Percentiles rank a stretch among this genome's conserved stretches.
phyloP scores from a whole-genome alignment of 1,284 basidiomycete species.

The Mycosarcoma maydis region DNA sequence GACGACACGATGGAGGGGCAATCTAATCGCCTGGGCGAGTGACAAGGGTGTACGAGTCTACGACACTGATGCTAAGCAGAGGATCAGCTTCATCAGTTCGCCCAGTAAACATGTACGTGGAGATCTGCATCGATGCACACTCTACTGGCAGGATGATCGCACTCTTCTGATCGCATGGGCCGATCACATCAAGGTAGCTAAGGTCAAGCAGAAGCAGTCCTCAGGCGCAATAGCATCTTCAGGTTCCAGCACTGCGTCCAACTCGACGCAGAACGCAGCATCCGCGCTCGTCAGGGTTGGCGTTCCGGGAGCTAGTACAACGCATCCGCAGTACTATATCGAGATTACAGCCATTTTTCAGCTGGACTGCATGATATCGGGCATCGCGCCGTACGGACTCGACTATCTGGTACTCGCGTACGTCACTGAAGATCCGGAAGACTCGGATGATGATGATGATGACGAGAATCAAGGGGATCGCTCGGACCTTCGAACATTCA shows the following conservation, averaged over 20 bases:
- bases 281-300: slow-evolving; percentile 31
- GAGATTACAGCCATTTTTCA: slow-evolving; percentile 92
- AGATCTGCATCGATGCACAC: slow-evolving; percentile 89
- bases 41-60: slow-evolving; percentile 96
- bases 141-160: slow-evolving; percentile 87
- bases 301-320: slow-evolving; percentile 9
- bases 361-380: slow-evolving; percentile 93
- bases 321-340: slow-evolving; percentile 68
- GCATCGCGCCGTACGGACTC: slow-evolving; percentile 79
- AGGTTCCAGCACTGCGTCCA: slow-evolving; percentile 14
- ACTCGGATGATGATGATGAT: slow-evolving; percentile 24
- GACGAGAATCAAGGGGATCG: slow-evolving; percentile 9
- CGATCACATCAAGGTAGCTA: slow-evolving; percentile 87
- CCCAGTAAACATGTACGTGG: slow-evolving; percentile 83
- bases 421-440: slow-evolving; percentile 67
- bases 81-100: slow-evolving; percentile 87
- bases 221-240: slow-evolving; percentile 18
- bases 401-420: slow-evolving; percentile 83
- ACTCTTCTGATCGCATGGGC: slow-evolving; percentile 95
- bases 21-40: slow-evolving; percentile 94
- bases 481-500: slow-evolving; percentile 67
- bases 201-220: slow-evolving; percentile 37
- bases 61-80: slow-evolving; percentile 80
- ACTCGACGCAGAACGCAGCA: slow-evolving; percentile 23
- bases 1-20: slow-evolving; percentile 85